A percentile compares a stretch with the other conserved stretches of the same genome.
Conservation (phyloP, 768 basidiomycete genomes). For the Kwoniella bestiolae region DNA sequence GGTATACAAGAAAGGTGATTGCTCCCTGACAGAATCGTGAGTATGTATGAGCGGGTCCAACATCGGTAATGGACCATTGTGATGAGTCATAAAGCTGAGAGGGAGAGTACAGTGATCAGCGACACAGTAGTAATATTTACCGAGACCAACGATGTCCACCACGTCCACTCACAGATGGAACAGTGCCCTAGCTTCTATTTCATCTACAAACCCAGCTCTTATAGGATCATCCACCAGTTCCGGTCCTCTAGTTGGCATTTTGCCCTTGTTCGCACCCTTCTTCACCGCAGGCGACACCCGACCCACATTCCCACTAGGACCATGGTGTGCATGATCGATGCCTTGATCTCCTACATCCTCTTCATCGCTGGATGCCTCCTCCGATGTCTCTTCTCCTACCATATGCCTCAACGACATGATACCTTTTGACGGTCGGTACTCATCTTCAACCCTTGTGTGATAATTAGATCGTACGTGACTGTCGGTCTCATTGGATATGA, state of each 20-base stretch:
- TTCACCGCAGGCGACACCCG: too few species aligned
- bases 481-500: slow-evolving; percentile 22
- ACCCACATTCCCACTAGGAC: too few species aligned
- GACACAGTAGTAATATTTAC: neutral
- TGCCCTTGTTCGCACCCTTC: slow-evolving; percentile 12
- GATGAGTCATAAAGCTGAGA: slow-evolving; percentile 28
- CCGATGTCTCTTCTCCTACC: slow-evolving; percentile 18
- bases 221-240: slow-evolving; percentile 37
- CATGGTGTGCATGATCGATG: neutral
- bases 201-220: slow-evolving; percentile 27
- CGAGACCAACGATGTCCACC: neutral
- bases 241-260: slow-evolving; percentile 10
- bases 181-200: slow-evolving; percentile 31
- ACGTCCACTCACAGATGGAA: slow-evolving; percentile 35
- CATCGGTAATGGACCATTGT: slow-evolving; percentile 25
- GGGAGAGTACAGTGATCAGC: neutral
- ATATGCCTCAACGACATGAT: slow-evolving; percentile 29
- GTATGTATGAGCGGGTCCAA: slow-evolving; percentile 31
- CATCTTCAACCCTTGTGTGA: slow-evolving; percentile 5
- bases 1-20: slow-evolving; percentile 36
- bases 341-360: neutral
- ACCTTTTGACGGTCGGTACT: slow-evolving; percentile 4
- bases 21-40: slow-evolving; percentile 28
- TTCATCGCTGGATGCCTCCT: slow-evolving; percentile 11
- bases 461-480: slow-evolving; percentile 3